Base-by-base conservation (phyloP, 169 alveolate species). In the Eimeria maxima region DNA sequence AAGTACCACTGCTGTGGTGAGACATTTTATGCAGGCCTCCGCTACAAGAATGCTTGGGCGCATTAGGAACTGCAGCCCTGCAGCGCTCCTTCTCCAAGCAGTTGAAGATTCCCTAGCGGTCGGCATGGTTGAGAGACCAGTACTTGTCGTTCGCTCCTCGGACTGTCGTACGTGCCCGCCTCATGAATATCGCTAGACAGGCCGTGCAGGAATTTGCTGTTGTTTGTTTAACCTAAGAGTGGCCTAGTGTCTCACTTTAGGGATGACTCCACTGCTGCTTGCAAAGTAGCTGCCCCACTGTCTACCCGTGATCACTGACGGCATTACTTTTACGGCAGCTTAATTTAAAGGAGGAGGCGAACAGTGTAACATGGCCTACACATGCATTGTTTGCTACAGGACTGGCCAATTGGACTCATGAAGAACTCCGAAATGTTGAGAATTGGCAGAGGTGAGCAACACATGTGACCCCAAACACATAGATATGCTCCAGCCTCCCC, bases 391-490 rank as follows among this genome's bases (percentile, higher is more conserved):
- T 38, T 44, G 14, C 44, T 57, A 69, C 74, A 84, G 92, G 74
- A 11, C 29, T 84, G 78, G 27, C 76, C 0, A 84, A 42, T 44
- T 84, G 92, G 92, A 53, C 55, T 45, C 24, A 84, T 53, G 78
- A 55, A 84, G 92, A 84, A 29, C 78, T 84, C 33, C 55, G 76
- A 29, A 84, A 33, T 27, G 92, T 84, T 55, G 92, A 84, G 44
- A 57, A 84, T 44, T 84, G 92, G 92, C 92, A 84, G 16, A 84
- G 92, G 92, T 84, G 57, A 55, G 92, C 67, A 47, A 80, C 71
- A 42, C 16, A 45, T 16, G 27, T 27, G 13, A 7, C 18, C 45
- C 57, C 13, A 14, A 65, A 42, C 33, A n/a, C 71, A 80, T 24
- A 45, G n/a, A 27, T 22, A 47, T 11, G 63, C 71, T 22, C 24